phyloP scores from a whole-genome alignment of 805 yeast genomes.

The Wickerhamiella alocasiicola region DNA sequence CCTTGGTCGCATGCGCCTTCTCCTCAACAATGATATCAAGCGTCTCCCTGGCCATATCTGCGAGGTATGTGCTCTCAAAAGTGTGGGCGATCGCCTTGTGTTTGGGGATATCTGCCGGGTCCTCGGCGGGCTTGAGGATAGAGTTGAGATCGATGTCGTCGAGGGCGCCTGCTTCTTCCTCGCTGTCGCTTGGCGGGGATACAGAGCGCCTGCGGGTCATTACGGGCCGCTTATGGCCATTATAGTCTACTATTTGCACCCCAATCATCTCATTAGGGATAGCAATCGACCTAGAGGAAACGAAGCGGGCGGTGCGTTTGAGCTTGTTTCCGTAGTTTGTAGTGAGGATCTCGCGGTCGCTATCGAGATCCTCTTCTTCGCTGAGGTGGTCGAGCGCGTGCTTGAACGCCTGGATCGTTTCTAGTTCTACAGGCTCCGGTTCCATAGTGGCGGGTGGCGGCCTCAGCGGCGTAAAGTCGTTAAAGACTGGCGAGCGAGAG shows the following conservation, averaged over 20 bases:
- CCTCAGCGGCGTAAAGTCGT: no score
- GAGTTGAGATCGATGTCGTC: slow-evolving; percentile 40
- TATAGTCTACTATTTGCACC: slow-evolving; percentile 23
- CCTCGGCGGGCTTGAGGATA: slow-evolving; percentile 62
- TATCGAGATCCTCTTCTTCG: slow-evolving; percentile 20
- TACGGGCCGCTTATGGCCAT: slow-evolving; percentile 23
- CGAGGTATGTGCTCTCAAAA: slow-evolving; percentile 44
- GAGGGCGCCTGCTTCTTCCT: slow-evolving; percentile 25
- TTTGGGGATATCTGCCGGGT: slow-evolving; percentile 64
- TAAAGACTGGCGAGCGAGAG: no score
- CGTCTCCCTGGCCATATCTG: slow-evolving; percentile 55
- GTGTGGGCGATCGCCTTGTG: slow-evolving; percentile 61
- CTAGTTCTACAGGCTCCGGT: slow-evolving; percentile 1
- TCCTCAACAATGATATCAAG: slow-evolving; percentile 71
- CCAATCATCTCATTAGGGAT: slow-evolving; percentile 20
- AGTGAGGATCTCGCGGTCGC: slow-evolving; percentile 26
- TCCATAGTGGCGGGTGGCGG: no score
- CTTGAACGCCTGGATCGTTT: slow-evolving; percentile 22
- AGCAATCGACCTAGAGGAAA: slow-evolving; percentile 35
- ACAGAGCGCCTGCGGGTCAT: slow-evolving; percentile 18
- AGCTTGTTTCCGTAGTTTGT: slow-evolving; percentile 50
- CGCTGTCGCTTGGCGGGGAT: no score
- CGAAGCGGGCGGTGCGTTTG: slow-evolving; percentile 36
- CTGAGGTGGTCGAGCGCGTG: slow-evolving; percentile 24
- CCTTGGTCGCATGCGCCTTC: slow-evolving; percentile 58